Evolutionary conservation across 257 asterid genomes (phyloP).

Genomic region (Ajuga chamaepitys): DNA sequence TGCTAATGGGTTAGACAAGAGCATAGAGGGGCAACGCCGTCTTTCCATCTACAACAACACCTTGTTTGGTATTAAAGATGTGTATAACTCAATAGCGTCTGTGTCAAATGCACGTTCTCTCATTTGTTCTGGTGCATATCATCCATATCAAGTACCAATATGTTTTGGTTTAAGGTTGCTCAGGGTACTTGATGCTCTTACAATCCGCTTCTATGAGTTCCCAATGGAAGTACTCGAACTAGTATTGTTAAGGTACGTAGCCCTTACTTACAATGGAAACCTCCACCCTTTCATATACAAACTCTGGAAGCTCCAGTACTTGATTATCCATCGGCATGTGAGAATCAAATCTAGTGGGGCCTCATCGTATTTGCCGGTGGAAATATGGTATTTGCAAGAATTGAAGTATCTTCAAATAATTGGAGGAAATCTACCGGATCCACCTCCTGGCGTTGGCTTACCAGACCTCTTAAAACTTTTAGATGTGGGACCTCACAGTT

Average conservation of each 20-base stretch:
- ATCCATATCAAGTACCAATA: not conserved
- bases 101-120: not conserved
- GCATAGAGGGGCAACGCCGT: not conserved
- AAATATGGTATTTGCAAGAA: not conserved
- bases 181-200: not conserved
- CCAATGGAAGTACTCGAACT: not conserved
- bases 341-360: not conserved
- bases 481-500: not conserved
- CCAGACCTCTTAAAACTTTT: not conserved
- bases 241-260: not conserved
- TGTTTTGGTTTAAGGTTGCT: not conserved
- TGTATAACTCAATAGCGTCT: not conserved
- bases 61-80: constrained; percentile 1
- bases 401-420: not conserved
- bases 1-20: not conserved
- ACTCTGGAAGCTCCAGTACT: not conserved
- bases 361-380: not conserved
- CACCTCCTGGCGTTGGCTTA: not conserved
- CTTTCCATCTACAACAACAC: not conserved
- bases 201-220: not conserved
- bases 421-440: not conserved
- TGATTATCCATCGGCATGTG: not conserved
- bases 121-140: not conserved
- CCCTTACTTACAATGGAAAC: not conserved
- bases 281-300: not conserved